A percentile compares a stretch with the other conserved stretches of the same genome.
Conservation (phyloP, 495 filamentous ascomycete genomes). For the Xylaria scruposa region DNA sequence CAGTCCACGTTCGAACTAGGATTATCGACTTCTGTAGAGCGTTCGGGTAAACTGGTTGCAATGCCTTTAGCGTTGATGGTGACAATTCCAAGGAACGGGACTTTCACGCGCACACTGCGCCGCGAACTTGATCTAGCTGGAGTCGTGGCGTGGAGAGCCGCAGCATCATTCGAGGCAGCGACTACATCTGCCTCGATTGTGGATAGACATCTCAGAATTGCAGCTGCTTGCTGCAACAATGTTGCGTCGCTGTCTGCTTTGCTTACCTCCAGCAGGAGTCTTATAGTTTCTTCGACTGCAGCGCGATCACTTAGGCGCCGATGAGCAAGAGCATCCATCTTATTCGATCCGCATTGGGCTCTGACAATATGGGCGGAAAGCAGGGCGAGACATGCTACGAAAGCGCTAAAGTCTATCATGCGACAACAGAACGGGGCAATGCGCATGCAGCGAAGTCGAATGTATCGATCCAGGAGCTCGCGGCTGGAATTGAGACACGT, state of each 20-base stretch:
- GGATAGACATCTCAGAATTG: not conserved
- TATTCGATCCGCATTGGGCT: not conserved
- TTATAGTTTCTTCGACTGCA: not conserved
- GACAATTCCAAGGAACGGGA: not conserved
- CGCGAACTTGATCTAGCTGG: not conserved
- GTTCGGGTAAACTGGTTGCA: not conserved
- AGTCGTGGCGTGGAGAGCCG: not conserved
- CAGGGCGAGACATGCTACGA: slow-evolving; percentile 4
- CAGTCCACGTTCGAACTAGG: not conserved
- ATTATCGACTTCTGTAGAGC: not conserved
- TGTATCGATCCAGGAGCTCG: not conserved
- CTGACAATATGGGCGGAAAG: not conserved
- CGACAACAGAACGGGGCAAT: slow-evolving; percentile 5
- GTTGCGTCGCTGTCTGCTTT: slow-evolving; percentile 6
- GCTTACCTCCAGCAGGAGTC: not conserved
- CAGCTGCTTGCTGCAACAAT: not conserved
- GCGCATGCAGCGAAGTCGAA: not conserved
- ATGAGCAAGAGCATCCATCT: not conserved
- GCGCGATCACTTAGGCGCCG: slow-evolving; percentile 5
- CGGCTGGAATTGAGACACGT: slow-evolving; percentile 13
- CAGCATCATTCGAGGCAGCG: not conserved
- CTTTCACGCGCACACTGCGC: not conserved
- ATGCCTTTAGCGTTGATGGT: not conserved
- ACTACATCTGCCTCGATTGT: not conserved
- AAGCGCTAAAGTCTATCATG: slow-evolving; percentile 7